Base-by-base conservation (phyloP, 805 yeast genomes). In the Myxozyma neglecta region DNA sequence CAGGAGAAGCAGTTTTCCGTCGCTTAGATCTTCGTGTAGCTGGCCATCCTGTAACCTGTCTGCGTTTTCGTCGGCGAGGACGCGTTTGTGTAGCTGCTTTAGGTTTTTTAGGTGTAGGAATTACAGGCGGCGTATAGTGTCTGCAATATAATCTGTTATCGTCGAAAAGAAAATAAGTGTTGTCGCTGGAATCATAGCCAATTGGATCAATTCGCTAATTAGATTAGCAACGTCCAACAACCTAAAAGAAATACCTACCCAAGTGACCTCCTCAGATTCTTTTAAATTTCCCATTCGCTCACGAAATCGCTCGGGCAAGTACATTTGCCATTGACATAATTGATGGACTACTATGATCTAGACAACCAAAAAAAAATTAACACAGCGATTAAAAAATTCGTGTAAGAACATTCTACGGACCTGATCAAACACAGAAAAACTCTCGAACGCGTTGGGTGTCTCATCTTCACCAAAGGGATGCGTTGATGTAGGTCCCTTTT, bases 81-180 rank as follows among this genome's bases (percentile, higher is more conserved):
- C 46, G n/a, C n/a, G 53, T 7, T 10, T 48, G 13, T 11, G 55
- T 10, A 45, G 53, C 10, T 51, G 47, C 16, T 32, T 24, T 18
- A 16, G 45, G 32, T 46, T 55, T 52, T 56, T 55, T 54, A 48
- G 63, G 47, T 56, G 61, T 57, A 36, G 56, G 44, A 56, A 53
- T 34, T 11, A 20, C n/a, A 6, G 52, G 52, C 9, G 55, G 60
- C 2, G 59, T 56, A 18, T 58, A 60, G 39, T 49, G 45, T 16
- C 67, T 55, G 34, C 60, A 42, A 56, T 74, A 74, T 4, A 75
- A 63, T 18, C 77, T 64, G 40, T 74, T 74, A 61, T 74, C 77
- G 43, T 75, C 77, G n/a, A 74, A 67, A 16, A 75, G 62, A 53
- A 65, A 74, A 56, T 71, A 75, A 8, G 67, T 43, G 40, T 70